Conservation (phyloP, 257 asterid genomes). For the Solanum tarapatanum region DNA sequence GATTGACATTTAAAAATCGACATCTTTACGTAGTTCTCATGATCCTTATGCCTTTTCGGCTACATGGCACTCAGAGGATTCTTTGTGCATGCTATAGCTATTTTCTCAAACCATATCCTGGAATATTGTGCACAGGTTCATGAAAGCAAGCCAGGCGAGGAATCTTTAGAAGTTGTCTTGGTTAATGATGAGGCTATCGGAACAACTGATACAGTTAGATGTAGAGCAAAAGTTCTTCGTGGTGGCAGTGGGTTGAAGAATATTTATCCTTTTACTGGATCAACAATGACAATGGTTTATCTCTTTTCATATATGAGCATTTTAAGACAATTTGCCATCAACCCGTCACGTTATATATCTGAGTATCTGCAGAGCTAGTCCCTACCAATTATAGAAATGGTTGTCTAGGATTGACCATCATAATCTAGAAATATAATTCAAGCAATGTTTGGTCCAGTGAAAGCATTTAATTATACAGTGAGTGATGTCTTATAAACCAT, state of each 20-base stretch:
- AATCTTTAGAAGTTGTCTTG: background rate
- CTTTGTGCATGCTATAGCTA: background rate
- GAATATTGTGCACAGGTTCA: background rate
- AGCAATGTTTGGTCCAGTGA: conserved; percentile 72
- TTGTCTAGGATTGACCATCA: background rate
- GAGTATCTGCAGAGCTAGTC: background rate
- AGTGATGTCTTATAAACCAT: conserved; percentile 5
- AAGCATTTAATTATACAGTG: conserved; percentile 82
- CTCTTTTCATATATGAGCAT: background rate
- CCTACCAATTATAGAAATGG: background rate
- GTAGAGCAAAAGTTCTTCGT: background rate
- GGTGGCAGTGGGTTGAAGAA: background rate
- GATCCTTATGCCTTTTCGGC: background rate
- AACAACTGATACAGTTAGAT: background rate
- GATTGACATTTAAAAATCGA: background rate
- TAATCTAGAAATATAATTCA: background rate
- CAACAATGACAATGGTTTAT: background rate
- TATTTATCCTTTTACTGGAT: background rate
- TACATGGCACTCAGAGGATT: background rate
- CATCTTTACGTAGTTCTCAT: background rate
- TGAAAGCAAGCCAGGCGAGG: background rate
- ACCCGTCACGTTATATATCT: background rate
- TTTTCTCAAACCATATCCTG: background rate
- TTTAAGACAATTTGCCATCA: background rate
- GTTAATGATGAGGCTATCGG: background rate